phyloP scores from a whole-genome alignment of 2,329 filamentous ascomycete species.

The Pseudogymnoascus sp. region DNA sequence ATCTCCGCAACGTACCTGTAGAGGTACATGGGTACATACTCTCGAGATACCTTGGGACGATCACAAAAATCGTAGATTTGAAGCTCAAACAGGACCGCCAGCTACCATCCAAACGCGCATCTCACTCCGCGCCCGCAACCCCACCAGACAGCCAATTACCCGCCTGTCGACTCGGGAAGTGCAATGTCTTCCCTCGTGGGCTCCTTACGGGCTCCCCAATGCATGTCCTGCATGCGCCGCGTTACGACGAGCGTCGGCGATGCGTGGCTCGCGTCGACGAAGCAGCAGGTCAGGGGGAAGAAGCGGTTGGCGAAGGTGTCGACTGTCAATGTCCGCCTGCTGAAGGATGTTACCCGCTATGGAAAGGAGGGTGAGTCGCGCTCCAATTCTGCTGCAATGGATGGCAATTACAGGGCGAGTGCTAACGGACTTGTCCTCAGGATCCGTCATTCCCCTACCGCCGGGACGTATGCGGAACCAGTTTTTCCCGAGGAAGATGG shows the following conservation, averaged over 20 bases:
- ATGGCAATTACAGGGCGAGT: slow-evolving; percentile 22
- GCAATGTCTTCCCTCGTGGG: slow-evolving; percentile 14
- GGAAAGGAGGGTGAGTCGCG: slow-evolving; percentile 38
- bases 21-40: background rate
- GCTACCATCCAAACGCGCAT: background rate
- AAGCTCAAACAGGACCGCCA: background rate
- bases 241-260: slow-evolving; percentile 23
- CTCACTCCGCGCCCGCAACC: background rate
- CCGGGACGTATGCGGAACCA: slow-evolving; percentile 48
- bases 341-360: slow-evolving; percentile 46
- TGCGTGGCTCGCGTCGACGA: slow-evolving; percentile 17
- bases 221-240: slow-evolving; percentile 20
- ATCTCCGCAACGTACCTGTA: background rate
- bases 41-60: background rate
- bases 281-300: slow-evolving; percentile 37
- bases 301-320: slow-evolving; percentile 39
- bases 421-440: slow-evolving; percentile 30
- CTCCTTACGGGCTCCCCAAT: slow-evolving; percentile 13
- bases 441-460: slow-evolving; percentile 46
- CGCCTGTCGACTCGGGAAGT: background rate
- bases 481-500: slow-evolving; percentile 45
- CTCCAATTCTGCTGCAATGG: background rate
- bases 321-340: slow-evolving; percentile 44
- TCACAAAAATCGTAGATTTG: slow-evolving; percentile 5
- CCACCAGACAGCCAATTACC: background rate